Percentiles rank a stretch among this genome's conserved stretches.
Conservation (phyloP, 306 rosid genomes). For the Comarum palustre region DNA sequence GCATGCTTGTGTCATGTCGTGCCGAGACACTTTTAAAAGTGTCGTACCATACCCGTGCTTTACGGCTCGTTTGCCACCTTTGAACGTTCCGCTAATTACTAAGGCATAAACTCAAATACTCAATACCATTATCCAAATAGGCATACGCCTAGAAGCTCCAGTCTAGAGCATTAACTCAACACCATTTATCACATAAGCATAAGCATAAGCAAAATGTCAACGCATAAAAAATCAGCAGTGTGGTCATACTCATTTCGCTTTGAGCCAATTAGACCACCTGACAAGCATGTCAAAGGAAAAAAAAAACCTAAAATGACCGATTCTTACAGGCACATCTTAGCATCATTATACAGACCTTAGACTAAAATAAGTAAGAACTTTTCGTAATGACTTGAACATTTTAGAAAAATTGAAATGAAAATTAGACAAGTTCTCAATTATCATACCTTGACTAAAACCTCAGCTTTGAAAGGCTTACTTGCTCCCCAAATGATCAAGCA, state of each 20-base stretch:
- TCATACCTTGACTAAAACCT: conserved; percentile 61
- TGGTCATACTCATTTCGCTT: neutral
- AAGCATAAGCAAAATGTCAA: neutral
- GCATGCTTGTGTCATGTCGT: too few species aligned
- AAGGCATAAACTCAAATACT: too few species aligned
- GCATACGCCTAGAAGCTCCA: too few species aligned
- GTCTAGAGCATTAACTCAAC: neutral
- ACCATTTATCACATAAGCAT: neutral
- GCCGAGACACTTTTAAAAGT: too few species aligned
- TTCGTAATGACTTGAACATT: neutral
- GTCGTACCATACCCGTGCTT: too few species aligned
- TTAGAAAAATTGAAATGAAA: neutral
- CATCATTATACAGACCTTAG: neutral
- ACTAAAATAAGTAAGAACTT: neutral
- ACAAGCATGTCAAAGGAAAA: neutral
- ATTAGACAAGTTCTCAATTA: neutral
- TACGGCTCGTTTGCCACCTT: too few species aligned
- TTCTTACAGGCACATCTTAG: neutral
- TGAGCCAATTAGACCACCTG: neutral
- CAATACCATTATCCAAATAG: too few species aligned
- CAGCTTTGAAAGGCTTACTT: conserved; percentile 70
- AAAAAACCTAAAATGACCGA: neutral
- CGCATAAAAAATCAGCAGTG: neutral
- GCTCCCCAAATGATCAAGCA: conserved; percentile 97
- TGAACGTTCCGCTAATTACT: too few species aligned